These are phyloP conservation scores for Kockovaella imperatae DNA, from an alignment of 768 basidiomycete species.

Conservation along the genomic window DNA sequence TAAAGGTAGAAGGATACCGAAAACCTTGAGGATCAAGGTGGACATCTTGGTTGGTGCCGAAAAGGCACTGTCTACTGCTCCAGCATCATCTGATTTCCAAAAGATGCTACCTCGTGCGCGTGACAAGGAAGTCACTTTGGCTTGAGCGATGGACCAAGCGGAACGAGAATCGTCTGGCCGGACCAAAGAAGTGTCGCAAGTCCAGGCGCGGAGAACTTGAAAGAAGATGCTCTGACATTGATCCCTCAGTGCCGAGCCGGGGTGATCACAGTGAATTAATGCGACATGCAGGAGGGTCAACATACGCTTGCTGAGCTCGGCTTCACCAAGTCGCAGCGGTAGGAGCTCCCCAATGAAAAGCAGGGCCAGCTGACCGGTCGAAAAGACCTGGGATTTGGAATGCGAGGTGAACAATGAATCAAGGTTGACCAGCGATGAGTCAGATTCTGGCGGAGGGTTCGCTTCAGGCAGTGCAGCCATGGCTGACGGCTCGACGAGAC, in stretches of 20 bases:
- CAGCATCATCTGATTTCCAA: constrained; percentile 32
- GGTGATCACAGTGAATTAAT: constrained; percentile 75
- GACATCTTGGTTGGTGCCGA: constrained; percentile 40
- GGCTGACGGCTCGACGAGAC: constrained; percentile 70
- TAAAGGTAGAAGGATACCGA: constrained; percentile 62
- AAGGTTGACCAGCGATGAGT: constrained; percentile 53
- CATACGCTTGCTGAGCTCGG: constrained; percentile 57
- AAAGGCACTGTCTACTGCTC: constrained; percentile 21
- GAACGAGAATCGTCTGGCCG: constrained; percentile 7
- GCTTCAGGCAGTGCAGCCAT: constrained; percentile 65
- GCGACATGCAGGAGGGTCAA: constrained; percentile 69
- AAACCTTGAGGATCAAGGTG: constrained; percentile 57
- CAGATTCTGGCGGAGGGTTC: constrained; percentile 22
- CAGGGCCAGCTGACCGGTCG: constrained; percentile 80
- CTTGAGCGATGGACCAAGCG: constrained; percentile 25
- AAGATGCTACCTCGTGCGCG: constrained; percentile 20
- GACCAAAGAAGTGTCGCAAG: constrained; percentile 37
- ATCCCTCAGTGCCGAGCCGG: constrained; percentile 59
- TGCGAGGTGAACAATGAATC: constrained; percentile 48
- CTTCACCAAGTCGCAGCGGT: constrained; percentile 54
- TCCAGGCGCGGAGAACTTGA: constrained; percentile 73
- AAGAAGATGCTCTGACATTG: constrained; percentile 73
- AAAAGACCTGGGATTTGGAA: constrained; percentile 47
- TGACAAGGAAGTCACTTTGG: constrained; percentile 24
- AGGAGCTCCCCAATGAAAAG: constrained; percentile 53